Conservation (phyloP, 208 protist species). For the Leishmania tropica region DNA sequence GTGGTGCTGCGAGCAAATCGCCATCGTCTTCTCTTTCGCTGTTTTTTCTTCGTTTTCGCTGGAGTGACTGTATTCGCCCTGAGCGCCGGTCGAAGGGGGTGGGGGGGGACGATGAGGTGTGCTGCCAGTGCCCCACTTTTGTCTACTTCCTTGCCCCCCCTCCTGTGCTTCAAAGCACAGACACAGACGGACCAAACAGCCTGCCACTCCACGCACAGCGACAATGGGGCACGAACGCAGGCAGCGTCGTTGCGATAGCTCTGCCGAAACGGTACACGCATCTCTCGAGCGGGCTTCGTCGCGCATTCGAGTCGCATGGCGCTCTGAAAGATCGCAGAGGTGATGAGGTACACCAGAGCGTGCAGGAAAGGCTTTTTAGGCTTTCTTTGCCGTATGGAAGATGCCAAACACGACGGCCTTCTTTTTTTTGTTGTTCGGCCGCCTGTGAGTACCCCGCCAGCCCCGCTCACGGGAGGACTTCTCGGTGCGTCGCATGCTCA, state of each 20-base stretch:
- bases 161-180: background rate
- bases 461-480: background rate
- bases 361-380: too few species aligned
- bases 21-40: background rate
- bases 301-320: background rate
- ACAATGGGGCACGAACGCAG: background rate
- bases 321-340: background rate
- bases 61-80: background rate
- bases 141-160: background rate
- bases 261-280: background rate
- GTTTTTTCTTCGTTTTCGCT: background rate
- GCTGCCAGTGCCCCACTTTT: background rate
- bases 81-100: background rate
- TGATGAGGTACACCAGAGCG: background rate
- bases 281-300: background rate
- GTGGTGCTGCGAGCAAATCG: background rate
- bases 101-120: background rate
- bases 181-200: background rate
- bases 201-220: background rate
- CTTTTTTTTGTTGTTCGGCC: background rate
- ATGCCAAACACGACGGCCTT: background rate
- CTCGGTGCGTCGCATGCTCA: background rate
- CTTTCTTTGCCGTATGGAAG: background rate
- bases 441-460: background rate
- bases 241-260: background rate